Evolutionary conservation across 306 rosid genomes (phyloP).

Genomic region (Argentina anserina): DNA sequence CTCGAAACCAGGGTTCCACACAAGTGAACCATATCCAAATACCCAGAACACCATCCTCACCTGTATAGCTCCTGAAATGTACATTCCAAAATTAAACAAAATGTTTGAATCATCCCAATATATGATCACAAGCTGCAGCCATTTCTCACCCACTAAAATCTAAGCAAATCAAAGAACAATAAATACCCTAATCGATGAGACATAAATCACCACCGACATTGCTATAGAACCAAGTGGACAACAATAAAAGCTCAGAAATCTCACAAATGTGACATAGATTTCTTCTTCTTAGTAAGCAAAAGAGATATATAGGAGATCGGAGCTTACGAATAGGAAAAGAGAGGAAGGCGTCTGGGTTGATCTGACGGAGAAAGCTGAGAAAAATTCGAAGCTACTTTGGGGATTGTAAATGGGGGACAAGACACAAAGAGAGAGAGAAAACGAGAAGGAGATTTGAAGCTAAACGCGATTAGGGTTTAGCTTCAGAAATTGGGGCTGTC

Average conservation of each 20-base stretch:
- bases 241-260: background rate
- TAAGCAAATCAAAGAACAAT: background rate
- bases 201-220: conserved; percentile 1
- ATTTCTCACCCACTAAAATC: background rate
- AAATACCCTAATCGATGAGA: background rate
- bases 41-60: conserved; percentile 87
- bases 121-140: background rate
- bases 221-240: background rate
- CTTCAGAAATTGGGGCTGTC: conserved; percentile 25
- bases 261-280: background rate
- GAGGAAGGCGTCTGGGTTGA: background rate
- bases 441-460: conserved; percentile 20
- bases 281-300: background rate
- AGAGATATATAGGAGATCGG: background rate
- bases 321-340: conserved; percentile 29
- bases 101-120: background rate
- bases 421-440: conserved; percentile 37
- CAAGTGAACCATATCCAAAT: conserved; percentile 95
- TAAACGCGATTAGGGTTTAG: conserved; percentile 46
- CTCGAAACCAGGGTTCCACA: conserved; percentile 94
- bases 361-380: conserved; percentile 14
- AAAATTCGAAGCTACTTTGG: background rate
- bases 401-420: background rate
- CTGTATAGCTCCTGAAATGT: conserved; percentile 29
- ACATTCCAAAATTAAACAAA: background rate